Base-by-base conservation (phyloP, 2,329 filamentous ascomycete species). In the Tolypocladium pustulatum region DNA sequence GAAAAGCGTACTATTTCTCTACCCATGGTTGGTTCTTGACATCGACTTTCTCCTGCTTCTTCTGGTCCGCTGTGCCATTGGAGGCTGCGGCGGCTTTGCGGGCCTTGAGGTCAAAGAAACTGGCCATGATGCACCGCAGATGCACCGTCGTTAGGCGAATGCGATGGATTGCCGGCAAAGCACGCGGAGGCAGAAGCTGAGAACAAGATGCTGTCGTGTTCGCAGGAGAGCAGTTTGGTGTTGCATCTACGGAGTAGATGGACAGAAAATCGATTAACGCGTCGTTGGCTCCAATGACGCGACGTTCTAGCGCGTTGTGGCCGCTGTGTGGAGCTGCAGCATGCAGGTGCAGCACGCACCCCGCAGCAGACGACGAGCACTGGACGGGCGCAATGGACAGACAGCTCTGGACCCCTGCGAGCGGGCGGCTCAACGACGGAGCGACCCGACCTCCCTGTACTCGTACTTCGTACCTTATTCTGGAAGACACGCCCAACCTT, bases 21-120 rank as follows among this genome's bases (percentile, higher is more conserved):
- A 97, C 93, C 94, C 94, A 99, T 67, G 94, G 94, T 69, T 97
- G 93, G 10, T 67, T 65, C 86, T 79, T 68, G 83, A 82, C 65
- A 81, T 87, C 68, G 79, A 81, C 60, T 77, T 81, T 65, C 63
- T 81, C 81, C 61, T 86, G 81, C 58, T 79, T 73, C 73, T 93
- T 96, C 57, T 81, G 81, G 52, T 87, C 84, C 25, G 81, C 74
- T 60, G 75, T 71, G 55, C 80, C 81, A 72, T 84, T 88, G 46
- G 83, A 78, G 1, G 87, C 84, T 17, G 89, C 86, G 13, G 86
- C 89, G 57, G 88, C 89, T 69, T 91, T 91, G 40, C 93, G 86
- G 57, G 93, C 93, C 75, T 96, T 96, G 68, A 97, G 82, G 72
- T 96, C 93, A 76, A 99, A 99, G 75, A 99, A 99, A 71, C 84